A percentile compares a stretch with the other conserved stretches of the same genome.
Evolutionary conservation across 441 rosid genomes (phyloP).

Genomic region (Gossypium schwendimanii): DNA sequence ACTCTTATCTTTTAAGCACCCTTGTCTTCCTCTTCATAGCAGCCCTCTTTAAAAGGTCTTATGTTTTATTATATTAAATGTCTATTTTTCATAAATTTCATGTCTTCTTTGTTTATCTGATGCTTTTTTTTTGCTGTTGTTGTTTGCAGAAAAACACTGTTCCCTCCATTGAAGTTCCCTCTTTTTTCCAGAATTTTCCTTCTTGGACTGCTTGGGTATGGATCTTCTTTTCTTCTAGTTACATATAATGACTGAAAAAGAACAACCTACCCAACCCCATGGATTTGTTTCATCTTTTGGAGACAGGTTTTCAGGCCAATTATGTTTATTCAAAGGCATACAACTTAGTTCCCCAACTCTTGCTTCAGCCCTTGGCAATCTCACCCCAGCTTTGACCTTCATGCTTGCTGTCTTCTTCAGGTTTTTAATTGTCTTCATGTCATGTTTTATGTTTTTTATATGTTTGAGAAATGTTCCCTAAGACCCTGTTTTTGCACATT

Average conservation of each 20-base stretch:
- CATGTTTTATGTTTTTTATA: background rate
- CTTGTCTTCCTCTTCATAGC: conserved; percentile 10
- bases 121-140: background rate
- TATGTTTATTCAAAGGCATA: conserved; percentile 34
- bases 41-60: background rate
- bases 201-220: conserved; percentile 18
- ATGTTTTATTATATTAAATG: too few relatives aligned
- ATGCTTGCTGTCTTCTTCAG: conserved; percentile 45
- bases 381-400: conserved; percentile 47
- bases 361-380: conserved; percentile 38
- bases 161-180: conserved; percentile 18
- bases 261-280: background rate
- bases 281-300: background rate
- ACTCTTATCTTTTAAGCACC: conserved; percentile 7
- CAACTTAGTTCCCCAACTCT: conserved; percentile 47
- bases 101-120: background rate
- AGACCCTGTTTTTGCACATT: background rate
- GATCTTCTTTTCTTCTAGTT: background rate
- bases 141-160: background rate
- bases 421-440: conserved; percentile 14
- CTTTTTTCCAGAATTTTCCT: conserved; percentile 14
- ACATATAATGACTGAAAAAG: background rate
- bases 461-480: background rate
- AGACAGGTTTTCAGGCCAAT: conserved; percentile 24
- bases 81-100: too few relatives aligned